Evolutionary conservation across 768 basidiomycete genomes (phyloP), one percentile per base, ranked within the genome.

Genomic region (Dictyophora rubrovolvata): DNA sequence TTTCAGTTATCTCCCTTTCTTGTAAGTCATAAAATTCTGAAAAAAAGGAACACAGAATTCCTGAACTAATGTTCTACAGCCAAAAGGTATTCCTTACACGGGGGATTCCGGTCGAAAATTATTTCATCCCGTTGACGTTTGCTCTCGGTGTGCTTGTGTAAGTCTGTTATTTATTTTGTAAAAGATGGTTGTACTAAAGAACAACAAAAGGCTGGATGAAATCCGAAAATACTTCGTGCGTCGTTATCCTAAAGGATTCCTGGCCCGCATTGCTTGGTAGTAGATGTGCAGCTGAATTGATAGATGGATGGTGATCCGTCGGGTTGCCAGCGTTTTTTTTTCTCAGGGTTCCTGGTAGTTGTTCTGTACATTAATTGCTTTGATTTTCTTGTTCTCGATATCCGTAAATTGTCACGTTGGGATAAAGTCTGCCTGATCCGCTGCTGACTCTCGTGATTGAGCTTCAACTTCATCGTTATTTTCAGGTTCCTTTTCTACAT

Each of bases 71-170:
- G 4, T 18, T 56, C 14, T 16, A 17, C 46, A 59, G 79, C 71
- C 80, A 82, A 66, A 66, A 69, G 21, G 68, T 76, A 8, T 82
- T 84, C 73, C 68, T 75, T 60, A 83, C 78, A 0, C 70, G 77
- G 23, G 72, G 72, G 9, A 74, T 81, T 61, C 65, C 66, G 1
- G 72, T 66, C 17, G 72, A 79, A 63, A 68, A 75, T 64, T 78
- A 78, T 65, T 82, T 82, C 68, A 69, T 83, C 1, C 81, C 80
- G 0, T 68, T 82, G 61, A 68, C 74, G 21, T 81, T 77, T 63
- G 79, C 64, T 28, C 65, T 55, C 62, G 59, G 17, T 6, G 34
- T 68, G 22, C 54, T 68, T 36, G 11, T 66, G 67, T 68, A 48
- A 58, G 65, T 63, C 46, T 18, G 6, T 17, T 18, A 6, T 54